Percentiles rank a stretch among this genome's conserved stretches.
phyloP scores from a whole-genome alignment of 768 basidiomycete genomes.

The Boletales sp. region DNA sequence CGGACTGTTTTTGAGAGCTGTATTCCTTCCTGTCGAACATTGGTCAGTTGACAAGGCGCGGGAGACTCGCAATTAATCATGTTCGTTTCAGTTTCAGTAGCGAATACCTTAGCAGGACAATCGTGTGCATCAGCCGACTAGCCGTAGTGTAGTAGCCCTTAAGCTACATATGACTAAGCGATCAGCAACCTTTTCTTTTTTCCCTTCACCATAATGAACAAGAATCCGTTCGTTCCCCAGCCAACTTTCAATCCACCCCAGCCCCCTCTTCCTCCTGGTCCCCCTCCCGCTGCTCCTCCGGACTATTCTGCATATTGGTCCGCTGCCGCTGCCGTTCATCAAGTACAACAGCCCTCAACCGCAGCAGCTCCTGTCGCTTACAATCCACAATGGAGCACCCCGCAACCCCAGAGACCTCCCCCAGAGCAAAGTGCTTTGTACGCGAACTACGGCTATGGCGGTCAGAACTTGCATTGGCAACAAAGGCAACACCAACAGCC shows the following conservation, averaged over 20 bases:
- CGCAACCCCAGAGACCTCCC: slow-evolving; percentile 63
- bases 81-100: too few relatives aligned
- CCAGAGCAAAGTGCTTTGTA: slow-evolving; percentile 83
- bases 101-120: too few relatives aligned
- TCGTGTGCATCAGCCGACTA: too few relatives aligned
- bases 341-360: slow-evolving; percentile 27
- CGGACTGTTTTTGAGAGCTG: slow-evolving; percentile 12
- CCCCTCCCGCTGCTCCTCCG: slow-evolving; percentile 67
- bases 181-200: too few relatives aligned
- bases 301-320: slow-evolving; percentile 82
- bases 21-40: background rate
- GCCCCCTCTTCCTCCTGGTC: slow-evolving; percentile 77
- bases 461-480: slow-evolving; percentile 59
- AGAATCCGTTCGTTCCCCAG: slow-evolving; percentile 76
- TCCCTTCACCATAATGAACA: slow-evolving; percentile 54
- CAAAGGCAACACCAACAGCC: slow-evolving; percentile 64
- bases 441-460: slow-evolving; percentile 89
- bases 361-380: slow-evolving; percentile 48
- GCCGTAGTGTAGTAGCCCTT: too few relatives aligned
- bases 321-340: slow-evolving; percentile 45
- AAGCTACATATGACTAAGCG: too few relatives aligned
- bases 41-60: too few relatives aligned
- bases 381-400: slow-evolving; percentile 62
- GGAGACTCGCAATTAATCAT: too few relatives aligned
- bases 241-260: slow-evolving; percentile 67